phyloP scores from a whole-genome alignment of 768 basidiomycete genomes.

The Suillus hirtellus region DNA sequence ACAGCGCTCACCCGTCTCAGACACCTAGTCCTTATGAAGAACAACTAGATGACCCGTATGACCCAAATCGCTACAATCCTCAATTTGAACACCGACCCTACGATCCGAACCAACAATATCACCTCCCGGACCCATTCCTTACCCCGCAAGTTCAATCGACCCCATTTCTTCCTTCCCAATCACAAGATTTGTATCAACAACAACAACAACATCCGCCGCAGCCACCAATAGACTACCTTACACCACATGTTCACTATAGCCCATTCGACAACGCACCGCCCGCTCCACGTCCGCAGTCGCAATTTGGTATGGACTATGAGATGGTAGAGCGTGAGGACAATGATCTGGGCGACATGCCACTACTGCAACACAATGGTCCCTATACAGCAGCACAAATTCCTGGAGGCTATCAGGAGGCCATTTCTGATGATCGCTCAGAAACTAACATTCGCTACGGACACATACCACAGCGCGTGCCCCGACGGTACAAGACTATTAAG shows the following conservation, averaged over 20 bases:
- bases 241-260: slow-evolving; percentile 19
- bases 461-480: slow-evolving; percentile 87
- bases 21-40: slow-evolving; percentile 44
- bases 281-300: slow-evolving; percentile 27
- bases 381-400: slow-evolving; percentile 40
- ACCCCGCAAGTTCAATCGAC: slow-evolving; percentile 28
- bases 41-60: slow-evolving; percentile 31
- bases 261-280: slow-evolving; percentile 27
- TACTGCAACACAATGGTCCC: slow-evolving; percentile 48
- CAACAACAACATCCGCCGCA: slow-evolving; percentile 26
- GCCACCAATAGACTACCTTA: slow-evolving; percentile 17
- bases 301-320: slow-evolving; percentile 27
- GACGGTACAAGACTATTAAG: slow-evolving; percentile 93
- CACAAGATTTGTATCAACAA: slow-evolving; percentile 30
- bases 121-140: slow-evolving; percentile 42
- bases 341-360: slow-evolving; percentile 68
- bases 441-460: slow-evolving; percentile 83
- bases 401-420: slow-evolving; percentile 42
- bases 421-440: slow-evolving; percentile 36
- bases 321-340: slow-evolving; percentile 45
- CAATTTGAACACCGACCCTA: slow-evolving; percentile 36
- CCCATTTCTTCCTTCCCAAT: slow-evolving; percentile 18
- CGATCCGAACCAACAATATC: slow-evolving; percentile 34
- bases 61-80: slow-evolving; percentile 29
- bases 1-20: slow-evolving; percentile 48